Evolutionary conservation across 2,329 filamentous ascomycete genomes (phyloP).

Genomic region (Fusarium mundagurra): DNA sequence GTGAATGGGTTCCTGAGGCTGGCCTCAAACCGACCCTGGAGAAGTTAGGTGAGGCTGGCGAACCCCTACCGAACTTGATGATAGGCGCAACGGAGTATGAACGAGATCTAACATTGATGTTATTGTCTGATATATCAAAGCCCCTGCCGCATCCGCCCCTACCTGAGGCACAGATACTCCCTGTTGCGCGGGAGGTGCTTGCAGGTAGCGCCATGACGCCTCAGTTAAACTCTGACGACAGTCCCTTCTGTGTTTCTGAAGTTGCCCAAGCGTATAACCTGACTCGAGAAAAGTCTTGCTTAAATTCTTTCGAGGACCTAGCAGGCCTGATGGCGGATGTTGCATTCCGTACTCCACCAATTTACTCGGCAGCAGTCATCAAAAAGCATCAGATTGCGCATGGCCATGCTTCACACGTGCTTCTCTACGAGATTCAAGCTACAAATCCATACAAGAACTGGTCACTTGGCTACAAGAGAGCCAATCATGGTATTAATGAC

Average conservation of each 20-base stretch:
- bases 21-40: background rate
- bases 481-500: background rate
- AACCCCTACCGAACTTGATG: background rate
- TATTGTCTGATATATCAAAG: background rate
- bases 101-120: background rate
- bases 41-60: background rate
- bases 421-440: background rate
- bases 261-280: background rate
- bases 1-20: background rate
- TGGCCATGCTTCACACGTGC: background rate
- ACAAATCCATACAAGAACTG: background rate
- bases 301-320: background rate
- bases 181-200: background rate
- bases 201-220: background rate
- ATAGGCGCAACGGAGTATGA: background rate
- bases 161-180: background rate
- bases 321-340: background rate
- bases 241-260: background rate
- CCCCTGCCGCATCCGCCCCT: background rate
- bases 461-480: background rate
- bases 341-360: background rate
- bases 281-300: background rate
- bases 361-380: background rate
- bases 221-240: background rate
- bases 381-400: background rate